Conservation (phyloP, 495 filamentous ascomycete genomes). For the Aspergillus homomorphus region DNA sequence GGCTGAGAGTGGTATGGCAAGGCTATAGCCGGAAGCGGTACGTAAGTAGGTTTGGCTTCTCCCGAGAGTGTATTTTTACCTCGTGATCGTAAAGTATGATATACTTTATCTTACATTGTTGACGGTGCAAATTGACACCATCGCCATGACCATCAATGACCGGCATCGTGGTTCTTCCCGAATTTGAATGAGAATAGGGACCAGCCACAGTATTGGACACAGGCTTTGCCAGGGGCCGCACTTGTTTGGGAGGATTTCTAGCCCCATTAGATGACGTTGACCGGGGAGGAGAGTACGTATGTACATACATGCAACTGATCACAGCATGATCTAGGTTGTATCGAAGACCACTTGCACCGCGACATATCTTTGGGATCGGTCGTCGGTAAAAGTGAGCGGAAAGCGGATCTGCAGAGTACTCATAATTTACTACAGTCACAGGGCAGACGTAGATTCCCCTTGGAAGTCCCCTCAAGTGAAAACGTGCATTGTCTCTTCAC, state of each 20-base stretch:
- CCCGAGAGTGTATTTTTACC: too few species aligned
- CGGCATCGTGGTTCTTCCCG: not conserved
- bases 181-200: not conserved
- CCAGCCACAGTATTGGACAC: not conserved
- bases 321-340: not conserved
- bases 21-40: not conserved
- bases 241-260: not conserved
- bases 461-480: not conserved
- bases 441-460: not conserved
- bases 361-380: slow-evolving; percentile 12
- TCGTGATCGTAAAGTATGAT: too few species aligned
- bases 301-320: not conserved
- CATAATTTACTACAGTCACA: not conserved
- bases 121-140: not conserved
- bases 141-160: not conserved
- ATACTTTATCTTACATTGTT: too few species aligned
- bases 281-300: not conserved
- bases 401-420: not conserved
- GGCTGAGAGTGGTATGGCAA: not conserved
- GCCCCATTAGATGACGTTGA: slow-evolving; percentile 7
- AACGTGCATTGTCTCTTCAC: not conserved
- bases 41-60: too few species aligned
- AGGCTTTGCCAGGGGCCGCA: too few species aligned
- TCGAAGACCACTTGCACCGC: slow-evolving; percentile 16
- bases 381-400: not conserved